Conservation (phyloP, 2,329 filamentous ascomycete genomes). For the Xylariaceae sp. region DNA sequence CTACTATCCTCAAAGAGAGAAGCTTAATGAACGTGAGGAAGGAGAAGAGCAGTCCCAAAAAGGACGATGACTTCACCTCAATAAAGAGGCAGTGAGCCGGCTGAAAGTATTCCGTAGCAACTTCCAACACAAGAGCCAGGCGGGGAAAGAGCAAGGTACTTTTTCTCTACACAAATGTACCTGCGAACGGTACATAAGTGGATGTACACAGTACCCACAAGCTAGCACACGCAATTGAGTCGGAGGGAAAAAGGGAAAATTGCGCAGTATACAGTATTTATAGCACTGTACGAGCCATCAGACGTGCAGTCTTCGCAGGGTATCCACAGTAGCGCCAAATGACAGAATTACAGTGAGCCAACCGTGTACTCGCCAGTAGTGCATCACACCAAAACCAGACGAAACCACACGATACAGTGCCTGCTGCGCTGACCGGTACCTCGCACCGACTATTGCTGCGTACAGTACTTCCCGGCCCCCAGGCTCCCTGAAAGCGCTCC, state of each 20-base stretch:
- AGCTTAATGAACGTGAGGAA: not conserved
- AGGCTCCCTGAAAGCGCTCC: not conserved
- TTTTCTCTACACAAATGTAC: not conserved
- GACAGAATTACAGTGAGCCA: slow-evolving; percentile 3
- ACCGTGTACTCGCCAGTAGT: not conserved
- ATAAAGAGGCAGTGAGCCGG: no score
- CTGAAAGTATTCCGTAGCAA: not conserved
- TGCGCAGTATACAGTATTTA: slow-evolving; percentile 1
- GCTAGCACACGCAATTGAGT: not conserved
- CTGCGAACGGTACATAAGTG: not conserved
- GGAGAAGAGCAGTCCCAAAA: not conserved
- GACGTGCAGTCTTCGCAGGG: slow-evolving; percentile 2
- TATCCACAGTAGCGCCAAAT: slow-evolving; percentile 5
- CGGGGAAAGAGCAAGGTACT: not conserved
- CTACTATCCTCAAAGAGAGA: not conserved
- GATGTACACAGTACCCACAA: not conserved
- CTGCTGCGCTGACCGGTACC: not conserved
- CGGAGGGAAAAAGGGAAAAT: not conserved
- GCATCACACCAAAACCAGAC: not conserved
- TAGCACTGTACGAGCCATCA: not conserved
- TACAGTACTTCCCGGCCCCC: not conserved
- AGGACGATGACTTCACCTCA: no score
- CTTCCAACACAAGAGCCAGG: not conserved
- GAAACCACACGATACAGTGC: slow-evolving; percentile 7
- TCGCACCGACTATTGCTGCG: no score